Evolutionary conservation across 169 alveolate species (phyloP).

Genomic region (Plasmodium sp.): DNA sequence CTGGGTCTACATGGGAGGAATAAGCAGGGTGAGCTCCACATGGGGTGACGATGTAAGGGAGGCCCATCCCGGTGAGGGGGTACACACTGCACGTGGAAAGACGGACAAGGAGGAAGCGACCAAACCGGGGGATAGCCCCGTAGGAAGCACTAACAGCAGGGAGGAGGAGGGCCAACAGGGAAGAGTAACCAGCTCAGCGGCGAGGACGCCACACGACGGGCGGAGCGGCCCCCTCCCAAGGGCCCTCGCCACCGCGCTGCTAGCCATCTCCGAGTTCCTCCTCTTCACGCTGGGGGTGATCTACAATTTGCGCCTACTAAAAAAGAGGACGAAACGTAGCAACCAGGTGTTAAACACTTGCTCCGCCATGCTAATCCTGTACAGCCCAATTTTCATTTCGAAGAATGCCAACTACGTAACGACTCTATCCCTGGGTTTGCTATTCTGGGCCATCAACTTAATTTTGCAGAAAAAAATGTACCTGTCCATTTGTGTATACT

Average conservation of each 20-base stretch:
- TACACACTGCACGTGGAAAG: not conserved
- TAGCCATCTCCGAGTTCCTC: slow-evolving; percentile 38
- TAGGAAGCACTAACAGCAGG: not conserved
- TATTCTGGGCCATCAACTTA: slow-evolving; percentile 58
- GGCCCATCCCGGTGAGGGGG: not conserved
- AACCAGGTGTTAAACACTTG: slow-evolving; percentile 23
- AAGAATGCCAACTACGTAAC: slow-evolving; percentile 33
- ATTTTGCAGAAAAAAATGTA: slow-evolving; percentile 34
- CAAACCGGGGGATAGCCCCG: not conserved
- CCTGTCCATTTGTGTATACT: slow-evolving; percentile 12
- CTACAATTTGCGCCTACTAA: slow-evolving; percentile 35
- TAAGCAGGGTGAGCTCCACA: not conserved
- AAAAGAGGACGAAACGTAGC: slow-evolving; percentile 13
- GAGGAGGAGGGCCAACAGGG: not conserved
- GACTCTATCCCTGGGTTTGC: slow-evolving; percentile 37
- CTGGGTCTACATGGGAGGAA: slow-evolving; percentile 7
- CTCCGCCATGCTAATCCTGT: slow-evolving; percentile 47
- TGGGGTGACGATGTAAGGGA: not conserved
- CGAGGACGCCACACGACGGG: not conserved
- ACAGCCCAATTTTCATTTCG: slow-evolving; percentile 51
- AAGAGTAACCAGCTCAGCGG: not conserved
- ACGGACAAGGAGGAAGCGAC: not conserved
- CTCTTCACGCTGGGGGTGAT: slow-evolving; percentile 52
- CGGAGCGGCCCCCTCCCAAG: not conserved
- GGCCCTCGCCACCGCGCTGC: not conserved